A percentile compares a stretch with the other conserved stretches of the same genome.
Evolutionary conservation across 2,329 filamentous ascomycete species (phyloP).

Genomic region (Aspergillus caelatus): DNA sequence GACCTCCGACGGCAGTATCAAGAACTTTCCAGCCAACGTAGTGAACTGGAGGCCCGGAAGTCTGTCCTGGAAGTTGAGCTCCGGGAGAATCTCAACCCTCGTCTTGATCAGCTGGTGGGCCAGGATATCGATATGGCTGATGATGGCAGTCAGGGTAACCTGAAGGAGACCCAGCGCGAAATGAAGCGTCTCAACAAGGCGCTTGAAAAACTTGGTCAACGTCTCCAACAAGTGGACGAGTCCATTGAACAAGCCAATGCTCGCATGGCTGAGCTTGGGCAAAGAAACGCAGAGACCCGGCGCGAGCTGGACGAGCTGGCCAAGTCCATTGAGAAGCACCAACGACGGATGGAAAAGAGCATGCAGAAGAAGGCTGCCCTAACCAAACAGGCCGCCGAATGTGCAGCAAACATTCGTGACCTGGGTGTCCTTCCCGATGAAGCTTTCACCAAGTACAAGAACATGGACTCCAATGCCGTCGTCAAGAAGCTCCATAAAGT

Average conservation of each 20-base stretch:
- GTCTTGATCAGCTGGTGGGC: conserved; percentile 81
- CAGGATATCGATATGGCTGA: conserved; percentile 69
- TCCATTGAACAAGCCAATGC: conserved; percentile 65
- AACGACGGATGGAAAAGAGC: conserved; percentile 89
- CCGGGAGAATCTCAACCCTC: conserved; percentile 83
- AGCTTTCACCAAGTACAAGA: conserved; percentile 87
- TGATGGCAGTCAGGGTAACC: conserved; percentile 61
- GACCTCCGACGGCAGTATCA: conserved; percentile 76
- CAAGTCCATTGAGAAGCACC: conserved; percentile 76
- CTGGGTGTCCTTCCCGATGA: conserved; percentile 92
- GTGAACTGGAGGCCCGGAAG: conserved; percentile 79
- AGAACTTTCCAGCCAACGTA: conserved; percentile 70
- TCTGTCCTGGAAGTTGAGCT: conserved; percentile 83
- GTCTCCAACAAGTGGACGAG: conserved; percentile 73
- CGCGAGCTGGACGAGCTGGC: conserved; percentile 75
- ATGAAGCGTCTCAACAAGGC: conserved; percentile 75
- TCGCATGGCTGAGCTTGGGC: conserved; percentile 61
- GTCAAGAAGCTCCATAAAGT: conserved; percentile 80
- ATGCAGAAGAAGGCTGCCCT: conserved; percentile 84
- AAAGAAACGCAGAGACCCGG: conserved; percentile 65
- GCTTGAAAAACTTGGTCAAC: conserved; percentile 67
- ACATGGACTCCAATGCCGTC: conserved; percentile 76
- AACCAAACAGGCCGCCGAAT: conserved; percentile 75
- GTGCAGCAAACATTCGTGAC: conserved; percentile 85
- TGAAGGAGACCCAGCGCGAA: conserved; percentile 79